phyloP scores from a whole-genome alignment of 2,329 filamentous ascomycete genomes.

The Botrytis porri region DNA sequence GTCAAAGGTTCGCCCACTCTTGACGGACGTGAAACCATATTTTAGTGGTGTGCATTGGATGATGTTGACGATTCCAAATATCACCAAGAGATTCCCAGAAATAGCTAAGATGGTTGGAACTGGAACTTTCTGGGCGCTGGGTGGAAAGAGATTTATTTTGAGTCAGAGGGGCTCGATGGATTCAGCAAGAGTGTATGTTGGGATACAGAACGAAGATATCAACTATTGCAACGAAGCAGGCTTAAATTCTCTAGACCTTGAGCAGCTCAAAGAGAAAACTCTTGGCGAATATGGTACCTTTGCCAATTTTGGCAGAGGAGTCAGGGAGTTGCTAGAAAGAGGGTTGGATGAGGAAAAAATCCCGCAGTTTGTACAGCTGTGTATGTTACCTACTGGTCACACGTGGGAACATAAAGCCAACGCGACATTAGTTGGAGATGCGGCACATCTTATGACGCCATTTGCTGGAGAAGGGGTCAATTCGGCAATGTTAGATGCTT shows the following conservation, averaged over 20 bases:
- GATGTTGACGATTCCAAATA: slow-evolving; percentile 25
- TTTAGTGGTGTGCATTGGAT: slow-evolving; percentile 22
- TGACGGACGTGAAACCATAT: slow-evolving; percentile 31
- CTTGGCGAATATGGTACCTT: slow-evolving; percentile 15
- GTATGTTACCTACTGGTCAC: slow-evolving; percentile 22
- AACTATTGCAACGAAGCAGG: slow-evolving; percentile 10
- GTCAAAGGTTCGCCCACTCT: slow-evolving; percentile 39
- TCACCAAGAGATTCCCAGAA: slow-evolving; percentile 17
- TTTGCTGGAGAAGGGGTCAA: slow-evolving; percentile 46
- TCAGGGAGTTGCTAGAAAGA: slow-evolving; percentile 19
- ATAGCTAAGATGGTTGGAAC: slow-evolving; percentile 22
- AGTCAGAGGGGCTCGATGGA: slow-evolving; percentile 22
- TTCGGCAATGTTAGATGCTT: slow-evolving; percentile 41
- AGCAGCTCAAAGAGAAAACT: slow-evolving; percentile 16
- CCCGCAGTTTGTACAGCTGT: slow-evolving; percentile 9
- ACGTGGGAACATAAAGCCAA: slow-evolving; percentile 34
- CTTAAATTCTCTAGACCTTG: background rate
- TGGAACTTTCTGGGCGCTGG: slow-evolving; percentile 22
- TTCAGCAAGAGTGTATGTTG: slow-evolving; percentile 25
- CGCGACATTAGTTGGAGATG: slow-evolving; percentile 49
- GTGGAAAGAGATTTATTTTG: slow-evolving; percentile 18
- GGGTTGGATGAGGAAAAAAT: slow-evolving; percentile 12
- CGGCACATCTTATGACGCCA: slow-evolving; percentile 49
- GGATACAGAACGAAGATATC: slow-evolving; percentile 13
- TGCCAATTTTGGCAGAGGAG: background rate